These are phyloP conservation scores for Ganoderma lingzhi DNA, from an alignment of 1,284 basidiomycete genomes.

Conservation along the genomic window DNA sequence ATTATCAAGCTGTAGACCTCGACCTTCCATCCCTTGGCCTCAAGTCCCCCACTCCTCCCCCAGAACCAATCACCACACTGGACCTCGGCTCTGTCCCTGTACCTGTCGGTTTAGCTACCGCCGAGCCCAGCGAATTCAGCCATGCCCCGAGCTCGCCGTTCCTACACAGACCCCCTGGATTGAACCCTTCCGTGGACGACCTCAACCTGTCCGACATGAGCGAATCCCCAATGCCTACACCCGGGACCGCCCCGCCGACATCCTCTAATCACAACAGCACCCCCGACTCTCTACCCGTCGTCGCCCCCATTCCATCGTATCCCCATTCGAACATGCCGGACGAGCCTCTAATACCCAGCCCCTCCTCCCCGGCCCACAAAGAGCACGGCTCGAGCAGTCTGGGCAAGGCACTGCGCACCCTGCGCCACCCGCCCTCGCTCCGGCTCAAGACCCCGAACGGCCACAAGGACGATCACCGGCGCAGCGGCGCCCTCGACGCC, in stretches of 20 bases:
- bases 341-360: constrained; percentile 7
- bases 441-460: constrained; percentile 31
- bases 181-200: constrained; percentile 45
- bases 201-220: constrained; percentile 45
- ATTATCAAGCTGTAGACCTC: constrained; percentile 94
- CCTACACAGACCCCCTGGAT: constrained; percentile 59
- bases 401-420: constrained; percentile 30
- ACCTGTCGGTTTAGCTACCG: constrained; percentile 27
- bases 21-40: constrained; percentile 77
- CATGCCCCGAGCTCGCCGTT: constrained; percentile 35
- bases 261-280: constrained; percentile 18
- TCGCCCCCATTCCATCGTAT: constrained; percentile 25
- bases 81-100: constrained; percentile 38
- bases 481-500: constrained; percentile 27
- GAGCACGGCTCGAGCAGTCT: constrained; percentile 1
- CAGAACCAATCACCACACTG: constrained; percentile 19
- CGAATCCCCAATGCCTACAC: constrained; percentile 39
- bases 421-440: constrained; percentile 42
- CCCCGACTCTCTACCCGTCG: constrained; percentile 15
- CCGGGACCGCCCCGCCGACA: constrained; percentile 9
- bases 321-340: constrained; percentile 12
- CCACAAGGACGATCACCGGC: constrained; percentile 14
- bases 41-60: constrained; percentile 42
- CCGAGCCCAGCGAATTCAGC: constrained; percentile 23
- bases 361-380: neutral